These are phyloP conservation scores for Aspergillus sp. DNA, from an alignment of 2,329 filamentous ascomycete genomes.

Conservation along the genomic window DNA sequence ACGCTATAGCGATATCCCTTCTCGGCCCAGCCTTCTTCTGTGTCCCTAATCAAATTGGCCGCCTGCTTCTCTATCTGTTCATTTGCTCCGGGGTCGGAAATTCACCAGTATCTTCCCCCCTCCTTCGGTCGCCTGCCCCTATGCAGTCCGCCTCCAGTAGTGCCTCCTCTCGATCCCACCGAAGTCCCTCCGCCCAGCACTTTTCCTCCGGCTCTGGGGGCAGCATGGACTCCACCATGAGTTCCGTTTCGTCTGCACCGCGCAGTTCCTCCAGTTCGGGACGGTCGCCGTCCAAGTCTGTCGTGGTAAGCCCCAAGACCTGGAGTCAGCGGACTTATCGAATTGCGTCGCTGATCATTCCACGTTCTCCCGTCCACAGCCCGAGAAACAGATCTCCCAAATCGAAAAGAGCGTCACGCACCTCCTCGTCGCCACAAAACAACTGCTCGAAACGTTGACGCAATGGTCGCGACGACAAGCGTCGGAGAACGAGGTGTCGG, in stretches of 20 bases:
- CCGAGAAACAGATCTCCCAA: constrained; percentile 78
- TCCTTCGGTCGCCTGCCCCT: background rate
- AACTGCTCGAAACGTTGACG: constrained; percentile 93
- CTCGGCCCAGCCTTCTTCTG: background rate
- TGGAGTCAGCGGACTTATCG: no score
- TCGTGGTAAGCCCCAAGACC: constrained; percentile 53
- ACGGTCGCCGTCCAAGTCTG: constrained; percentile 56
- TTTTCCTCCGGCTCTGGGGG: constrained; percentile 41
- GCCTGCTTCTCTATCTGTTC: background rate
- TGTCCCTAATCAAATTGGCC: background rate
- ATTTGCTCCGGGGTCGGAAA: constrained; percentile 1
- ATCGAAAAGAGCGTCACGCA: constrained; percentile 99
- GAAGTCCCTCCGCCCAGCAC: constrained; percentile 42
- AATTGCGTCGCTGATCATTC: constrained; percentile 5
- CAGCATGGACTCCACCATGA: constrained; percentile 47
- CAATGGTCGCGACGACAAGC: constrained; percentile 94
- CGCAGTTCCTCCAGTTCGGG: constrained; percentile 65
- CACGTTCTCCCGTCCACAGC: constrained; percentile 41
- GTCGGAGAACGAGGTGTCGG: constrained; percentile 91
- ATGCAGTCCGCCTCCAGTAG: constrained; percentile 21
- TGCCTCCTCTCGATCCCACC: constrained; percentile 39
- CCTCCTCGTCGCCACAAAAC: constrained; percentile 94
- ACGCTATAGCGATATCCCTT: background rate
- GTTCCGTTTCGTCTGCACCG: constrained; percentile 58
- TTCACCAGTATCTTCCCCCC: background rate